Conservation (phyloP, 352 stramenopile genomes). For the Globisporangium carolinianum region DNA sequence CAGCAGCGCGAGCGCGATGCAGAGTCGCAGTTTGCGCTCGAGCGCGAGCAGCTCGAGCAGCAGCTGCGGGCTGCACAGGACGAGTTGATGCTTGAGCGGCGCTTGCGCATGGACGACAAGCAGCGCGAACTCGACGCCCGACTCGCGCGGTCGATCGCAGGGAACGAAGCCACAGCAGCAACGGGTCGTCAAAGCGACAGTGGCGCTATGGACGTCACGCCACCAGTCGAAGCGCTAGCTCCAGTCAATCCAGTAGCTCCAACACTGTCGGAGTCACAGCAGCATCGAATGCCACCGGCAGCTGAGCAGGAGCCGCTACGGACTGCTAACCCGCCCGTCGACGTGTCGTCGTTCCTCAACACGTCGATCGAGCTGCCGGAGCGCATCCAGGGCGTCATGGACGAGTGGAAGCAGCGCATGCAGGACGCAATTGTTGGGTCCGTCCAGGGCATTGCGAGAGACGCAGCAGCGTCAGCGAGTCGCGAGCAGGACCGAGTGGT, state of each 20-base stretch:
- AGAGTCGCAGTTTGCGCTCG: conserved; percentile 19
- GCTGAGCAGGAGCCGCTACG: too few species aligned
- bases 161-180: too few species aligned
- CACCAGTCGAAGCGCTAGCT: too few species aligned
- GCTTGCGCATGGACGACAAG: conserved; percentile 54
- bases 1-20: conserved; percentile 18
- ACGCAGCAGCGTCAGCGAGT: too few species aligned
- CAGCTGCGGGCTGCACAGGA: conserved; percentile 47
- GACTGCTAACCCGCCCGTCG: conserved; percentile 3
- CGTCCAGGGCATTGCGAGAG: conserved; percentile 8
- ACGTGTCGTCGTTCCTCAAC: conserved; percentile 49
- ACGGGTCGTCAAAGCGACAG: too few species aligned
- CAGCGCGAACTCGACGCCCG: conserved; percentile 40
- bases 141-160: conserved; percentile 19
- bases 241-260: neutral
- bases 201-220: too few species aligned
- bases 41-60: conserved; percentile 27
- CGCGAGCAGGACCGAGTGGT: too few species aligned
- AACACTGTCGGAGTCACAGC: neutral
- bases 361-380: conserved; percentile 47
- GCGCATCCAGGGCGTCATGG: conserved; percentile 49
- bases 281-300: too few species aligned
- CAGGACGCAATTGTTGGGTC: conserved; percentile 28
- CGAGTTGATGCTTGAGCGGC: conserved; percentile 44
- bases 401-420: conserved; percentile 58